Evolutionary conservation across 2,329 filamentous ascomycete species (phyloP), one percentile per base, ranked within the genome.

Genomic region (Diaporthe aspalathi): DNA sequence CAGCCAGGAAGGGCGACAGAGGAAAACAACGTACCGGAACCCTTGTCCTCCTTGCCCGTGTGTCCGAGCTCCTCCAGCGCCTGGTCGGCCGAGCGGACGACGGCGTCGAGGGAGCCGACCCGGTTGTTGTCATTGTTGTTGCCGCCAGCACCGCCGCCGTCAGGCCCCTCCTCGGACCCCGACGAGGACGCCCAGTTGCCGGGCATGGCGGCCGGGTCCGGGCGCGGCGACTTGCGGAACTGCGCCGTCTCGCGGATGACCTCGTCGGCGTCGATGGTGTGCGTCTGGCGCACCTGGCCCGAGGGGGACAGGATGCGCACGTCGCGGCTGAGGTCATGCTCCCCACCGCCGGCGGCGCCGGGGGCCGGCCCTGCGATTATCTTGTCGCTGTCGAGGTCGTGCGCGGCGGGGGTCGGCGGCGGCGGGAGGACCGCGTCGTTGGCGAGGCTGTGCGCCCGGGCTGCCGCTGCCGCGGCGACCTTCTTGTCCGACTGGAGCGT

Each of bases 191-290:
- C 47, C 71, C 68, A 71, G 50, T 65, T 62, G 12, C 56, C 71
- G 17, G 68, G 54, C 50, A 73, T 56, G 16, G 52, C 45, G 29
- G 67, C 70, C 5, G 50, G 65, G 24, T 49, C 35, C 35, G 69
- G 72, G n/a, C 63, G 65, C 7, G 69, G 72, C 16, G 72, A 73
- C 45, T 73, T 73, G 65, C 69, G 72, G 47, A 69, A 73, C 16
- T 69, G 56, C 27, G 65, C 52, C 2, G 49, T 45, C 52, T 67
- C 70, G 29, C 56, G 65, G 65, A 71, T 53, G 32, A 60, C 17
- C 50, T 71, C 71, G 20, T 67, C 69, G 16, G 57, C 65, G 12
- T 68, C 65, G 20, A 71, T 35, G 2, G 56, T 49, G 17, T 73
- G 69, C 12, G 69, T 70, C 16, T 54, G 17, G 43, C 69, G 70